phyloP scores from a whole-genome alignment of 164 flowering plant genomes.

The Vitis rotundifolia region DNA sequence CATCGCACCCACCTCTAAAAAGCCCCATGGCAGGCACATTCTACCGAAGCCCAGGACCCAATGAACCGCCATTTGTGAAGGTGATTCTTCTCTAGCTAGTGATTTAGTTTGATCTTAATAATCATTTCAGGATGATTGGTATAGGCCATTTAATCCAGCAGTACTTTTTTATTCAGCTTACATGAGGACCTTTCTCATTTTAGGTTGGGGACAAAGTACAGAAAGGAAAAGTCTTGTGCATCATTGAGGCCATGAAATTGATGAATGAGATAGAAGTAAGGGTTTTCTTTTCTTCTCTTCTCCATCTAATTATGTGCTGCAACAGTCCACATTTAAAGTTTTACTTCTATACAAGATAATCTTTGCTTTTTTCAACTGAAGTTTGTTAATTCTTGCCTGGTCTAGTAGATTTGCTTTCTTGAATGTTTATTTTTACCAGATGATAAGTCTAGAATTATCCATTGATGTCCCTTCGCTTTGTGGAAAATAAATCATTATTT shows the following conservation, averaged over 20 bases:
- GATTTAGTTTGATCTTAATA: background rate
- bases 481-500: too few relatives aligned
- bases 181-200: conserved; percentile 2
- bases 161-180: background rate
- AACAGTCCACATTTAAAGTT: too few relatives aligned
- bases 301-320: too few relatives aligned
- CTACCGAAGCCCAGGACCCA: conserved; percentile 68
- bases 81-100: conserved; percentile 25
- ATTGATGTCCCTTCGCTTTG: too few relatives aligned
- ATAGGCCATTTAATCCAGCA: background rate
- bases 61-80: conserved; percentile 82
- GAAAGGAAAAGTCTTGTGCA: conserved; percentile 44
- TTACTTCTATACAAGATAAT: too few relatives aligned
- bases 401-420: too few relatives aligned
- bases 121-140: background rate
- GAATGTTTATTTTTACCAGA: too few relatives aligned
- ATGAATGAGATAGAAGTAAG: conserved; percentile 48
- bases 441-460: too few relatives aligned
- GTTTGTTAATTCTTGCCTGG: too few relatives aligned
- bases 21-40: conserved; percentile 92
- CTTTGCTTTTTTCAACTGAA: too few relatives aligned
- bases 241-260: conserved; percentile 50
- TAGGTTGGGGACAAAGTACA: conserved; percentile 49
- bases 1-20: conserved; percentile 71
- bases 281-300: background rate